Conservation (phyloP, 768 basidiomycete species). For the Leucosporidium scottii region DNA sequence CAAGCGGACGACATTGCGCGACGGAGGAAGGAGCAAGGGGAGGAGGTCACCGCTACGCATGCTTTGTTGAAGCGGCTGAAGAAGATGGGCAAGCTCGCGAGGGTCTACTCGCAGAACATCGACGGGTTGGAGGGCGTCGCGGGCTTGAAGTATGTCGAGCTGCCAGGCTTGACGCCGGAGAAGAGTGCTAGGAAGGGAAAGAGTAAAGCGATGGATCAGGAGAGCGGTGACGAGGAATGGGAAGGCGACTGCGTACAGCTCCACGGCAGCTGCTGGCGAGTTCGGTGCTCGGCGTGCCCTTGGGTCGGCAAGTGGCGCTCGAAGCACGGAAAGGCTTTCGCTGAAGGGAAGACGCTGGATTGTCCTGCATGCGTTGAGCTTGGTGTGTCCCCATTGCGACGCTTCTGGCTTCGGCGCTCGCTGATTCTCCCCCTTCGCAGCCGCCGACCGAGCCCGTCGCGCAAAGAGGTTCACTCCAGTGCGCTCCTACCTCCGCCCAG, state of each 20-base stretch:
- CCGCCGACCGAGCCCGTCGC: constrained; percentile 73
- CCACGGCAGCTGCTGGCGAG: constrained; percentile 87
- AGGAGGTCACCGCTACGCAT: constrained; percentile 79
- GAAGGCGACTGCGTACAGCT: constrained; percentile 84
- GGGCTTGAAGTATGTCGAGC: constrained; percentile 51
- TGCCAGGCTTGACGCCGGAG: constrained; percentile 1
- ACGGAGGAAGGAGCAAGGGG: constrained; percentile 38
- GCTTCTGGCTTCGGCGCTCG: background rate
- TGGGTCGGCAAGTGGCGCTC: constrained; percentile 64
- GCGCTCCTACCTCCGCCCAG: constrained; percentile 75
- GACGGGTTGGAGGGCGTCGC: constrained; percentile 82
- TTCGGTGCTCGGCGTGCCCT: constrained; percentile 79
- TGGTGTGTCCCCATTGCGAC: background rate
- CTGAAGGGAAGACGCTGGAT: constrained; percentile 64
- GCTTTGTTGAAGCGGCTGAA: constrained; percentile 79
- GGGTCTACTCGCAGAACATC: constrained; percentile 96
- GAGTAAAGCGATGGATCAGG: background rate
- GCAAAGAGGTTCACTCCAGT: constrained; percentile 57
- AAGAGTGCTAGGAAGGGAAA: constrained; percentile 1
- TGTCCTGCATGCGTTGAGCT: constrained; percentile 74
- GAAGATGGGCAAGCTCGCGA: constrained; percentile 69
- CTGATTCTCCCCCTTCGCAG: constrained; percentile 47
- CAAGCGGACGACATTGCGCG: constrained; percentile 9
- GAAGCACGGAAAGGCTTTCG: constrained; percentile 59
- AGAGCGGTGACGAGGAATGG: constrained; percentile 40